Evolutionary conservation across 177 flowering plant species (phyloP), one percentile per base, ranked within the genome.

Genomic region (Vitis hybrid): DNA sequence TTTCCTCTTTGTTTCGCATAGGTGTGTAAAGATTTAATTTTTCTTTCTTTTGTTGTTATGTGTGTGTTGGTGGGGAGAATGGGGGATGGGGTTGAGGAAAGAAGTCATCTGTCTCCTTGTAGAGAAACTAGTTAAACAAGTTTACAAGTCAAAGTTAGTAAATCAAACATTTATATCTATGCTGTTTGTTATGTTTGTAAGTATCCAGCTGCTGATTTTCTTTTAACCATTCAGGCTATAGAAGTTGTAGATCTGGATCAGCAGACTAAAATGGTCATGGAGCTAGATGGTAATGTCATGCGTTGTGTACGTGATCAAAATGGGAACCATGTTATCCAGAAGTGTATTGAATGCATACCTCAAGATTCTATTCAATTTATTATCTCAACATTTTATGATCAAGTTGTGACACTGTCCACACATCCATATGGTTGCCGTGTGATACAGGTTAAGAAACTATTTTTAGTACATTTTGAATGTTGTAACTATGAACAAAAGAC

Each of bases 261-360:
- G 76, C 74, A 88, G 79, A 88, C 77, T 66, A 70, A 74, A 70
- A 86, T 88, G 92, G 92, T 88, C 5, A 70, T 61, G 5, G 90
- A 88, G 77, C 82, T 88, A 57, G 88, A 88, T 71, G 87, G 92
- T 65, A 79, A 86, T 70, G 62, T 88, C 5, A 86, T 86, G 88
- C 90, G 92, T n/a, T 88, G 92, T 77, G 92, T 88, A n/a, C 87
- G 87, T 70, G 92, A 88, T 76, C 92, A 88, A 71, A 88, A 88
- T 78, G 91, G 91, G 62, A 88, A 88, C 68, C 91, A 88, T 76
- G 91, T 88, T 49, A 82, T 88, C 64, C 92, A 88, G 75, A 88
- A 88, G 70, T 88, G 92, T 71, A 88, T 88, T 65, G 92, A 88
- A 67, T 85, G 92, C 65, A 76, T 88, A 48, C 92, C 92, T 58